Percentiles rank a stretch among this genome's conserved stretches.
phyloP scores from a whole-genome alignment of 768 basidiomycete species.

The Sporobolomyces phaffii region DNA sequence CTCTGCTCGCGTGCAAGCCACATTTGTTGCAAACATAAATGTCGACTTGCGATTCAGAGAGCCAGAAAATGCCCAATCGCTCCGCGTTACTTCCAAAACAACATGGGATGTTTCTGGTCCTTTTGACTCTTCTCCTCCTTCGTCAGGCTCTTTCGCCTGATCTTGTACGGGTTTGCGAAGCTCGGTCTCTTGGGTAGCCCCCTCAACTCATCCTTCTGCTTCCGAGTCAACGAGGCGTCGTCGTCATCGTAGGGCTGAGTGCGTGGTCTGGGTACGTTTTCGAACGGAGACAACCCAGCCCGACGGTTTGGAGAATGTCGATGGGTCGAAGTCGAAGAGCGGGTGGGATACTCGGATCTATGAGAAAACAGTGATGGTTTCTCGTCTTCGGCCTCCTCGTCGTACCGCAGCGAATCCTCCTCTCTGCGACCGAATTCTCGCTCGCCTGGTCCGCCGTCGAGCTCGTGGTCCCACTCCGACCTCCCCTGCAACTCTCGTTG shows the following conservation, averaged over 20 bases:
- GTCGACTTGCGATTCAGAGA: no score
- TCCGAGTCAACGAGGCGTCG: background rate
- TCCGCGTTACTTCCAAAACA: slow-evolving; percentile 29
- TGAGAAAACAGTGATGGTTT: background rate
- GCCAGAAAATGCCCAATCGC: no score
- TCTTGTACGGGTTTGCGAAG: slow-evolving; percentile 31
- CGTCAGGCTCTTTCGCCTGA: slow-evolving; percentile 8
- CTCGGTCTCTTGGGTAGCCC: slow-evolving; percentile 18
- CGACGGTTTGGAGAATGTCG: background rate
- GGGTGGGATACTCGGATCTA: background rate
- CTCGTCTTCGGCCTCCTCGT: background rate
- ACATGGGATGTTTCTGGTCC: slow-evolving; percentile 17
- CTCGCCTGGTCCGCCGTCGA: background rate
- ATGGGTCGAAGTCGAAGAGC: background rate
- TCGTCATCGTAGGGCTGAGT: background rate
- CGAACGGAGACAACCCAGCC: background rate
- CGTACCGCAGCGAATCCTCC: background rate
- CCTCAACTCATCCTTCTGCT: background rate
- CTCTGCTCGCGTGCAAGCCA: no score
- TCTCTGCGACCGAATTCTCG: background rate
- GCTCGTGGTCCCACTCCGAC: background rate
- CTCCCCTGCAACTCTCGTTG: background rate
- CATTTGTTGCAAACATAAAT: no score
- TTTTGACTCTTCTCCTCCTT: slow-evolving; percentile 21
- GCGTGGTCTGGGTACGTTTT: background rate